Percentiles rank a stretch among this genome's conserved stretches.
phyloP scores from a whole-genome alignment of 2,329 filamentous ascomycete genomes.

The Cladosporium halotolerans region DNA sequence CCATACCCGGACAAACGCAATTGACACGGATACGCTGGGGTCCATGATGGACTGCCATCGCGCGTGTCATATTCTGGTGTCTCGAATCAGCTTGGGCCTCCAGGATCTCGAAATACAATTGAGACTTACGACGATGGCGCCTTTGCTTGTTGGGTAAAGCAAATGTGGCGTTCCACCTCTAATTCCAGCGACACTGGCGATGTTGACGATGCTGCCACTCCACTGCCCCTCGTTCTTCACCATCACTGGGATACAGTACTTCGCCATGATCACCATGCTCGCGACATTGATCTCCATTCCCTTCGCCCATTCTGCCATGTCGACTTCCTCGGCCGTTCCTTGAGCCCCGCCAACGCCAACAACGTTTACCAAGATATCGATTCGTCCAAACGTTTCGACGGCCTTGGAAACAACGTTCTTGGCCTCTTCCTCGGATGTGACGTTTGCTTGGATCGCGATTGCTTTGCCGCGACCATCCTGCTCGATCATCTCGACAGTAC shows the following conservation, averaged over 20 bases:
- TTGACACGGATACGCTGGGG: conserved; percentile 47
- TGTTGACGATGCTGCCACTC: conserved; percentile 54
- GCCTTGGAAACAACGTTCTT: conserved; percentile 37
- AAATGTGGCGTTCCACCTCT: conserved; percentile 49
- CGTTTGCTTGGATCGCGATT: conserved; percentile 45
- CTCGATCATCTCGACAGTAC: conserved; percentile 50
- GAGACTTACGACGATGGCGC: conserved; percentile 40
- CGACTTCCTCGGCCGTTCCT: conserved; percentile 56
- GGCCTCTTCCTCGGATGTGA: conserved; percentile 51
- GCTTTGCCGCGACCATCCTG: conserved; percentile 36
- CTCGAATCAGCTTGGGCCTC: not conserved
- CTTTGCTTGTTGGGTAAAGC: conserved; percentile 49
- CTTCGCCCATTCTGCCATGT: conserved; percentile 52
- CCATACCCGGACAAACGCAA: conserved; percentile 46
- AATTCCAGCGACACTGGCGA: conserved; percentile 56
- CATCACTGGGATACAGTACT: conserved; percentile 58
- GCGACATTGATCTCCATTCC: conserved; percentile 57
- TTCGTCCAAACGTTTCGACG: conserved; percentile 45
- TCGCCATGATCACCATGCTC: conserved; percentile 60
- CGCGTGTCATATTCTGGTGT: conserved; percentile 45
- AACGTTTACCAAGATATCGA: conserved; percentile 61
- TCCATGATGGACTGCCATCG: conserved; percentile 52
- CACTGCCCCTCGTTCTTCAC: conserved; percentile 43
- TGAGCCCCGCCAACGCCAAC: conserved; percentile 55
- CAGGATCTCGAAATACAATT: not conserved